Evolutionary conservation across 768 basidiomycete species (phyloP).

Genomic region (Mrakia blollopis): DNA sequence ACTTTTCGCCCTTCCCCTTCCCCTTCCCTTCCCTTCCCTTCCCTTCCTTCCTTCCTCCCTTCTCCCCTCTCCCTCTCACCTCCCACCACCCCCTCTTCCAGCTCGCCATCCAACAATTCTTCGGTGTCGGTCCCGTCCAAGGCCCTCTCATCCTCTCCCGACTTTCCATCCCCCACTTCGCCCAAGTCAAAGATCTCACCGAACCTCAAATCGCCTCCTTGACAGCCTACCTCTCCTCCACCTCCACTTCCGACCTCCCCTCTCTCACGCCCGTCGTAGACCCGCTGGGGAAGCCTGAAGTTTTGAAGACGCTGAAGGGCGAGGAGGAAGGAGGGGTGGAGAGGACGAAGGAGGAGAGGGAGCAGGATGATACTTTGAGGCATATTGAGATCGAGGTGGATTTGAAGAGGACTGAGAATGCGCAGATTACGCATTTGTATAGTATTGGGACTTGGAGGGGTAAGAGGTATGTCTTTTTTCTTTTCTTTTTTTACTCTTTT

Average conservation of each 20-base stretch:
- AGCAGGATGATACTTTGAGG: constrained; percentile 58
- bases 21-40: background rate
- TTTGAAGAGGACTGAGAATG: constrained; percentile 69
- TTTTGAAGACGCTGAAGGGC: constrained; percentile 20
- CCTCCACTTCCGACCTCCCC: constrained; percentile 64
- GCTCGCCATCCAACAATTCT: constrained; percentile 87
- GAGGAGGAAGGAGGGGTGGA: constrained; percentile 17
- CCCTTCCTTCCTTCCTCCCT: background rate
- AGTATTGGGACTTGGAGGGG: constrained; percentile 94
- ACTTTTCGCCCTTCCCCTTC: background rate
- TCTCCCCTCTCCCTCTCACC: background rate
- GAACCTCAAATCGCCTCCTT: constrained; percentile 82
- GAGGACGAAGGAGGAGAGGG: constrained; percentile 26
- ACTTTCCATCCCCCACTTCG: constrained; percentile 80
- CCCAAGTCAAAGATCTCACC: constrained; percentile 73
- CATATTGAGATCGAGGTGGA: constrained; percentile 82
- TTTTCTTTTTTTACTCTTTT: background rate
- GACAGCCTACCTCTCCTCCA: constrained; percentile 90
- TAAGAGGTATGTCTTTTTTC: constrained; percentile 50
- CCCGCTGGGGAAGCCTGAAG: constrained; percentile 38
- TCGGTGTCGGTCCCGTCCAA: constrained; percentile 73
- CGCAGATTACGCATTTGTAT: constrained; percentile 87
- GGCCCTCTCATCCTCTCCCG: constrained; percentile 82
- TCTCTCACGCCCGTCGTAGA: constrained; percentile 64
- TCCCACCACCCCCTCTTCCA: constrained; percentile 43